These are phyloP conservation scores for Elsinoe fawcettii DNA, from an alignment of 2,329 filamentous ascomycete genomes.

Conservation along the genomic window DNA sequence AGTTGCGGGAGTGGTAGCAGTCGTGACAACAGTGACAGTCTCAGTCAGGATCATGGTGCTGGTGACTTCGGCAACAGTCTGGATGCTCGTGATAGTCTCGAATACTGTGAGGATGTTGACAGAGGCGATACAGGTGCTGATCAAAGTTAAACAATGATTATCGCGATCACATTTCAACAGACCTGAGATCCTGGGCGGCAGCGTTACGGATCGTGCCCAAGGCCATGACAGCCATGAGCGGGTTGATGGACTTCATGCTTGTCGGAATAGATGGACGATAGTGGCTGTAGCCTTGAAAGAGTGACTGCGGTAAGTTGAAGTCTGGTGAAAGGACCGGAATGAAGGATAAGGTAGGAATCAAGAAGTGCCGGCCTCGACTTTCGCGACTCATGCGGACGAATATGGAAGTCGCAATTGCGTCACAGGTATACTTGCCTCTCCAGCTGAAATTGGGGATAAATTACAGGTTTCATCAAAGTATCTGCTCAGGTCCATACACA, in stretches of 20 bases:
- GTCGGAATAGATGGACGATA: background rate
- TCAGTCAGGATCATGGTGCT: background rate
- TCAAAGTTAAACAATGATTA: background rate
- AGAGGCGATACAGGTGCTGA: constrained; percentile 4
- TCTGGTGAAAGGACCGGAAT: background rate
- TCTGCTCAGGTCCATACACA: background rate
- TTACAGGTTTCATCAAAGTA: no score
- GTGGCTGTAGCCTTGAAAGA: background rate
- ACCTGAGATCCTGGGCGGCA: constrained; percentile 8
- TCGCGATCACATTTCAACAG: background rate
- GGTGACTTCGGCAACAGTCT: constrained; percentile 5
- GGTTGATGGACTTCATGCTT: background rate
- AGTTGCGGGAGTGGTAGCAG: constrained; percentile 17
- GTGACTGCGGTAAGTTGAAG: constrained; percentile 7
- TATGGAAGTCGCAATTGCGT: background rate
- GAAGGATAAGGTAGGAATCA: no score
- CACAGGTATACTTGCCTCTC: background rate
- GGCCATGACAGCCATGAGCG: background rate
- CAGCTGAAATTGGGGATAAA: no score
- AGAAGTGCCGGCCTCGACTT: no score
- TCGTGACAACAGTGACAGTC: constrained; percentile 18
- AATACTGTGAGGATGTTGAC: constrained; percentile 9
- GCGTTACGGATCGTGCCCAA: background rate
- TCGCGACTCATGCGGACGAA: background rate
- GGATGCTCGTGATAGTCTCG: constrained; percentile 10